These are phyloP conservation scores for Orbilia quercus DNA, from an alignment of 2,329 filamentous ascomycete species.

Conservation along the genomic window DNA sequence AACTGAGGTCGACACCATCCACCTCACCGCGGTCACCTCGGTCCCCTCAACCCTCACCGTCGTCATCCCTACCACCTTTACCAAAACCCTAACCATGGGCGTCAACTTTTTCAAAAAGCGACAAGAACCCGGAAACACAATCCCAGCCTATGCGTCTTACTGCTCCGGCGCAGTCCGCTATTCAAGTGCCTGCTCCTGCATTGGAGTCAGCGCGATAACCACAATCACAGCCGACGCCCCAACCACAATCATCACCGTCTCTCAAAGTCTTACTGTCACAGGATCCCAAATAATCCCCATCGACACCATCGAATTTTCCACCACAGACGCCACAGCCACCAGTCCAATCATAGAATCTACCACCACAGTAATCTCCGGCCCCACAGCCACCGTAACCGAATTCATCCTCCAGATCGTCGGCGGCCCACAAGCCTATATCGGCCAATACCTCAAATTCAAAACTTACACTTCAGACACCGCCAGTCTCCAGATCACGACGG, in stretches of 20 bases:
- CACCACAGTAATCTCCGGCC: constrained; percentile 13
- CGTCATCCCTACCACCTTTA: constrained; percentile 15
- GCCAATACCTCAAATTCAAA: constrained; percentile 14
- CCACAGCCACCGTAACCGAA: constrained; percentile 11
- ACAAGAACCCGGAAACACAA: constrained; percentile 18
- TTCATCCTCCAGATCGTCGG: constrained; percentile 30
- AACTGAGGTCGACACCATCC: constrained; percentile 4
- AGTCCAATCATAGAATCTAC: neutral
- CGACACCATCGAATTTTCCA: constrained; percentile 12
- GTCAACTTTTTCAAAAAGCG: constrained; percentile 20
- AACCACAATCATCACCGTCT: too few relatives aligned
- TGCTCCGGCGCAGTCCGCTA: constrained; percentile 34
- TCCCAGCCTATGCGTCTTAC: constrained; percentile 21
- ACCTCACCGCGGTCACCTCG: neutral
- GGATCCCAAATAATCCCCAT: constrained; percentile 2
- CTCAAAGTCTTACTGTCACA: constrained; percentile 10
- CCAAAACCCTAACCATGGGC: constrained; percentile 1
- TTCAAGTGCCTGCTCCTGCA: constrained; percentile 37
- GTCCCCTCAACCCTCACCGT: constrained; percentile 16
- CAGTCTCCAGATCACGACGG: neutral
- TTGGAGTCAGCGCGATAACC: constrained; percentile 22
- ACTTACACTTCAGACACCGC: constrained; percentile 1
- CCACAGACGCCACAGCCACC: constrained; percentile 21
- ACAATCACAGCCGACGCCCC: constrained; percentile 22
- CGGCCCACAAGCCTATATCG: constrained; percentile 8